phyloP scores from a whole-genome alignment of 2,329 filamentous ascomycete genomes.

The Macrophomina pseudophaseolina region DNA sequence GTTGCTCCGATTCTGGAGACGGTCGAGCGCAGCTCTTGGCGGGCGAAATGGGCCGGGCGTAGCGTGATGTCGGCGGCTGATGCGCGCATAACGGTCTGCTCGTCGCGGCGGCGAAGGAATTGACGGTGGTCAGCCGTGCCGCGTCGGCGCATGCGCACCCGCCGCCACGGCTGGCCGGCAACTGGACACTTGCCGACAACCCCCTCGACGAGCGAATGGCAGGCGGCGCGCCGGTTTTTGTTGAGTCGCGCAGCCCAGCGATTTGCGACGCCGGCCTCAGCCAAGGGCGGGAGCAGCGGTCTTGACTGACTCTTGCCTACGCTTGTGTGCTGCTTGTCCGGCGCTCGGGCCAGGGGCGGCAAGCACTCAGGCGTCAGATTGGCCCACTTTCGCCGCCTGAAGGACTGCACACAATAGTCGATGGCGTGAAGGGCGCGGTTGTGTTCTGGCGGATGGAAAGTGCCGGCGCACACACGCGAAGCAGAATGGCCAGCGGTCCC shows the following conservation, averaged over 20 bases:
- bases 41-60: slow-evolving; percentile 10
- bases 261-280: slow-evolving; percentile 1
- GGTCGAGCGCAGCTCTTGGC: slow-evolving; percentile 1
- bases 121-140: slow-evolving; percentile 4
- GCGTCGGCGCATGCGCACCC: background rate
- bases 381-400: slow-evolving; percentile 12
- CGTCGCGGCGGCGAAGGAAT: background rate
- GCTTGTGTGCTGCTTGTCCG: slow-evolving; percentile 2
- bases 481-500: background rate
- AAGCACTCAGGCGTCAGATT: background rate
- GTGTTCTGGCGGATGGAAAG: background rate
- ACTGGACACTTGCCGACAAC: slow-evolving; percentile 7
- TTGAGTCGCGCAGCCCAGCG: slow-evolving; percentile 2
- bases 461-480: slow-evolving; percentile 13
- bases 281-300: slow-evolving; percentile 13
- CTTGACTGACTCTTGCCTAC: slow-evolving; percentile 19
- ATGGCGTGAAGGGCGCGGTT: slow-evolving; percentile 22
- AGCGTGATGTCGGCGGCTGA: slow-evolving; percentile 24
- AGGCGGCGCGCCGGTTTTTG: background rate
- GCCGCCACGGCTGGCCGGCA: background rate
- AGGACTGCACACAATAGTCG: background rate
- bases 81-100: background rate
- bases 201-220: background rate
- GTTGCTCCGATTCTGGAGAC: slow-evolving; percentile 7
- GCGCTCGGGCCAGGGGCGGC: slow-evolving; percentile 1